Conservation (phyloP, 805 yeast genomes). For the Wickerhamiella kazuoi region DNA sequence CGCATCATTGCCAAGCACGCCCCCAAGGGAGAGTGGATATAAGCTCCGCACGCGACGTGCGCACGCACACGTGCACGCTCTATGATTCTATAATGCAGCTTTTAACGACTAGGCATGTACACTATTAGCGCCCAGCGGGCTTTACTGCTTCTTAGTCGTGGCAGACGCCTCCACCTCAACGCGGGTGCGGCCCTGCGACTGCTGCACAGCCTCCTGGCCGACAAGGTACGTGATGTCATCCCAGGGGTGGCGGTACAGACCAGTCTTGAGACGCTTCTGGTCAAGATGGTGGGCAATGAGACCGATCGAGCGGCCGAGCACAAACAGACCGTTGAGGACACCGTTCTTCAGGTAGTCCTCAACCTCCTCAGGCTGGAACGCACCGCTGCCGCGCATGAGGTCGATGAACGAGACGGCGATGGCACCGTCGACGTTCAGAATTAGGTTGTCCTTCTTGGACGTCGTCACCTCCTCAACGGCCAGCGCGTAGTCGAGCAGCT, state of each 20-base stretch:
- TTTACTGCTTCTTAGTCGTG: constrained; percentile 12
- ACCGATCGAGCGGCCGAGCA: constrained; percentile 30
- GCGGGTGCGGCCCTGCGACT: constrained; percentile 16
- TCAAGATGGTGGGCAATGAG: constrained; percentile 30
- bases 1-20: constrained; percentile 3
- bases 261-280: constrained; percentile 30
- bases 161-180: constrained; percentile 23
- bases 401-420: constrained; percentile 30
- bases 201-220: constrained; percentile 21
- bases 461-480: constrained; percentile 33
- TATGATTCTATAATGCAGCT: too few species aligned
- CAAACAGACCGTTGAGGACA: constrained; percentile 30
- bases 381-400: constrained; percentile 27
- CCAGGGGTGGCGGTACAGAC: constrained; percentile 32
- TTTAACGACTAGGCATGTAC: too few species aligned
- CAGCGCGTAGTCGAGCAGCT: constrained; percentile 28
- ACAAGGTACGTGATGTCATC: constrained; percentile 30
- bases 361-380: constrained; percentile 28
- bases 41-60: too few species aligned
- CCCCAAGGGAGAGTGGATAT: neutral
- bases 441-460: constrained; percentile 31
- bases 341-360: constrained; percentile 29
- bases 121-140: too few species aligned
- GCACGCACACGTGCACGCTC: too few species aligned
- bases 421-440: constrained; percentile 30